Evolutionary conservation across 768 basidiomycete species (phyloP), one percentile per base, ranked within the genome.

Genomic region (Mycena alexandri): DNA sequence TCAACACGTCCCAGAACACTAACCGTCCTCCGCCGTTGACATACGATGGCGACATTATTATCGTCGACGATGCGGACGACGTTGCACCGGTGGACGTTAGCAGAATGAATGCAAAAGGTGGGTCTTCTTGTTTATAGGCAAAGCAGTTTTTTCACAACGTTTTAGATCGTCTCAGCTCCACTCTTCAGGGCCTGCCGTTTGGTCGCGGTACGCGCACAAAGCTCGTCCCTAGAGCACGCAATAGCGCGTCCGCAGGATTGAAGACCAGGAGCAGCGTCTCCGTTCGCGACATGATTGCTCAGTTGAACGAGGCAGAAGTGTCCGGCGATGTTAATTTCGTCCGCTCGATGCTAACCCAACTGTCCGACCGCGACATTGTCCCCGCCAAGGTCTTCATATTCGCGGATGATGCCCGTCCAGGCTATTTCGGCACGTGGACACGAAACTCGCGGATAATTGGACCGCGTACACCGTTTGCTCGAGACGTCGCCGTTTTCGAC

Each of bases 371-470:
- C 14, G 78, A 76, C 7, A 73, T 82, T 25, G 82, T 95, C 51
- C 92, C 92, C 0, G 87, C 90, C 55, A 99, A 98, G 79, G 88
- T 90, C 3, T 82, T 99, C 44, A 90, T 93, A 65, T 99, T 98
- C 78, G 79, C 83, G 17, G 91, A 91, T 63, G 95, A 99, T 76
- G 84, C 86, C 0, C 89, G 98, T 53, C 97, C 98, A 14, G 95
- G 95, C 1, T 99, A 97, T 78, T 92, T 90, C 73, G 97, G 96
- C 22, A 99, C 98, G 8, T 98, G 94, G 91, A 96, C 95, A 10
- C 90, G 92, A 60, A 88, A 83, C 66, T 96, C 95, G 16, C 83
- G 83, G 19, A 79, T 88, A 38, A 89, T 99, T 65, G 92, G 95
- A 0, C 91, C 96, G 2, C 89, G 98, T 17, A 87, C 85, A 19